Percentiles rank a stretch among this genome's conserved stretches.
These are phyloP conservation scores for Euptelea pleiosperma DNA, from an alignment of 164 flowering plant genomes.

Conservation along the genomic window DNA sequence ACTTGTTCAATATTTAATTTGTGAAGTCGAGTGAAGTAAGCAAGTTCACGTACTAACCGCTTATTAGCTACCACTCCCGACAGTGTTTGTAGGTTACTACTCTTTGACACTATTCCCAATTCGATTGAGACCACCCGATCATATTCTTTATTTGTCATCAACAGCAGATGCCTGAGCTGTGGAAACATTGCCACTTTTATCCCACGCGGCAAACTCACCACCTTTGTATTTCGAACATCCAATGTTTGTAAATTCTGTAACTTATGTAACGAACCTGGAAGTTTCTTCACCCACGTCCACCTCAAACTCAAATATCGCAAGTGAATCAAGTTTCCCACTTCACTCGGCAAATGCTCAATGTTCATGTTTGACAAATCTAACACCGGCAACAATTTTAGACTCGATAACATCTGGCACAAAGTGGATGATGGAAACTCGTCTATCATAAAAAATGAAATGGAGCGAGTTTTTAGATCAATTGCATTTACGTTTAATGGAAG, in stretches of 20 bases:
- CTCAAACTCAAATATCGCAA: constrained; percentile 11
- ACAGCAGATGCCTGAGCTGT: too few relatives aligned
- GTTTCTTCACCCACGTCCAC: neutral
- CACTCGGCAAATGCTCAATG: constrained; percentile 10
- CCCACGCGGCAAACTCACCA: constrained; percentile 2
- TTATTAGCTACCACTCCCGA: neutral
- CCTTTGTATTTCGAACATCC: neutral
- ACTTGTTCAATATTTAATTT: neutral
- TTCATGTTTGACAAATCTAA: neutral
- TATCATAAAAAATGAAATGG: neutral
- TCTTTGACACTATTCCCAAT: too few relatives aligned
- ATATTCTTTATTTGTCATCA: too few relatives aligned
- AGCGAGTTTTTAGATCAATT: neutral
- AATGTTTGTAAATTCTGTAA: constrained; percentile 10
- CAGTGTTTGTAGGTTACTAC: constrained; percentile 1
- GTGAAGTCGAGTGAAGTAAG: neutral
- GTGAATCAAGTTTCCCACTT: constrained; percentile 10
- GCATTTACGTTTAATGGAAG: neutral
- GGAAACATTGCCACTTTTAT: constrained; percentile 4
- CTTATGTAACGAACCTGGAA: neutral
- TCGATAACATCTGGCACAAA: too few relatives aligned
- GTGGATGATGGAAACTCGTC: neutral
- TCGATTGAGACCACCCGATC: too few relatives aligned
- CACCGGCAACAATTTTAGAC: constrained; percentile 5
- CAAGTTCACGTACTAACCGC: neutral